phyloP scores from a whole-genome alignment of 192 early-diverging fungal genomes.

The Phycomyces nitens region DNA sequence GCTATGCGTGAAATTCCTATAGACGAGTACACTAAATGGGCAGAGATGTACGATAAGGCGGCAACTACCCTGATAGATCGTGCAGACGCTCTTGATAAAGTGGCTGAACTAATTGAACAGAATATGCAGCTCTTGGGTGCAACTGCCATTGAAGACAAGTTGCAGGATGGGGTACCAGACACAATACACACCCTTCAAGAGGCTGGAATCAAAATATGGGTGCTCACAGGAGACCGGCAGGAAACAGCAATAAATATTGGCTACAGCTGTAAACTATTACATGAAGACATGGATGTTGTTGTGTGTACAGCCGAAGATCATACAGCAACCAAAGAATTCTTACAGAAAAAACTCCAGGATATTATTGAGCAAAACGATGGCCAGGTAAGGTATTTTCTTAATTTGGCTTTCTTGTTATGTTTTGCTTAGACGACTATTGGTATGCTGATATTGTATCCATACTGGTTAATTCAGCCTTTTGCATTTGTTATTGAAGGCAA shows the following conservation, averaged over 20 bases:
- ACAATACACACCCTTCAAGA: slow-evolving; percentile 93
- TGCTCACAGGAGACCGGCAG: slow-evolving; percentile 95
- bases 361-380: slow-evolving; percentile 50
- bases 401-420: too few relatives aligned
- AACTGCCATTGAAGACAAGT: slow-evolving; percentile 97
- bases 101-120: slow-evolving; percentile 94
- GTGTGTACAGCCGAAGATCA: slow-evolving; percentile 90
- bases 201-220: slow-evolving; percentile 97
- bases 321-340: slow-evolving; percentile 88
- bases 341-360: slow-evolving; percentile 82
- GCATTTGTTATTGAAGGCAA: slow-evolving; percentile 96
- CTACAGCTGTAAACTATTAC: slow-evolving; percentile 92
- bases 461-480: slow-evolving; percentile 42
- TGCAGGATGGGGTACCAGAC: slow-evolving; percentile 98
- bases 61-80: slow-evolving; percentile 90
- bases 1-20: slow-evolving; percentile 90
- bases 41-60: slow-evolving; percentile 78
- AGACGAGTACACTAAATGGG: slow-evolving; percentile 85
- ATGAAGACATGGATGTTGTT: slow-evolving; percentile 94
- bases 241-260: slow-evolving; percentile 99
- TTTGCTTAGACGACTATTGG: neutral
- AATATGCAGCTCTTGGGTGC: slow-evolving; percentile 90
- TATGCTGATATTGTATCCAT: neutral
- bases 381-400: too few relatives aligned
- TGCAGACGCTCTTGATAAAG: slow-evolving; percentile 81